Evolutionary conservation across 208 protist species (phyloP), one percentile per base, ranked within the genome.

Genomic region (Leishmania lainsoni): DNA sequence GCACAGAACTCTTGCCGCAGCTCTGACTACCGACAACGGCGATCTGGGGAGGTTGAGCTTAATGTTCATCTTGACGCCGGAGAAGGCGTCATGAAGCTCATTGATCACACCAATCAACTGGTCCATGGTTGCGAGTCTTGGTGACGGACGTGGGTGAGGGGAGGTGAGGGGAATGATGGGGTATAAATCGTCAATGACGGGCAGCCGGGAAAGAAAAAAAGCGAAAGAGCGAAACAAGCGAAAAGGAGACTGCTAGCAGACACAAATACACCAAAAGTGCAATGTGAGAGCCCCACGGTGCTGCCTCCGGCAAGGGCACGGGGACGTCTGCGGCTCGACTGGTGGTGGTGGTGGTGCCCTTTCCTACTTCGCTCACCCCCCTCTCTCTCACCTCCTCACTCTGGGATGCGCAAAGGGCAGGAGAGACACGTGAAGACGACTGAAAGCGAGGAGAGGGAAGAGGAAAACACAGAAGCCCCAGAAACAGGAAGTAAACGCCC

Each of bases 21-120:
- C 93, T 98, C 90, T 99, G 98, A 54, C 92, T 92, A n/a, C 99
- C 99, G 45, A 99, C 98, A 48, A 99, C 99, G 22, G 98, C 98
- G 81, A 99, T 99, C 89, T 99, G 99, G 14, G 99, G 45, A 99
- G 92, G 89, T 99, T 98, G 56, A 99, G 86, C 75, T 94, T 90
- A 68, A 99, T 94, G 70, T 93, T 92, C 90, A 98, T 95, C 86
- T 96, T 97, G 69, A 99, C 87, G 78, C 83, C 89, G 2, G 92
- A 81, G 83, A 99, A 98, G 39, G 96, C 97, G 91, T 99, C 98
- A 75, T 99, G 99, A 35, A 99, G 90, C 77, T 98, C 97, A 87
- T 99, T 99, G 58, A 99, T 98, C 39, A 99, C 93, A 12, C 97
- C 90, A 66, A 99, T 99, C 22, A 99, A 90, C 79, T 97, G 81